Percentiles rank a stretch among this genome's conserved stretches.
Conservation (phyloP, 208 protist species). For the Leishmania aethiopica region DNA sequence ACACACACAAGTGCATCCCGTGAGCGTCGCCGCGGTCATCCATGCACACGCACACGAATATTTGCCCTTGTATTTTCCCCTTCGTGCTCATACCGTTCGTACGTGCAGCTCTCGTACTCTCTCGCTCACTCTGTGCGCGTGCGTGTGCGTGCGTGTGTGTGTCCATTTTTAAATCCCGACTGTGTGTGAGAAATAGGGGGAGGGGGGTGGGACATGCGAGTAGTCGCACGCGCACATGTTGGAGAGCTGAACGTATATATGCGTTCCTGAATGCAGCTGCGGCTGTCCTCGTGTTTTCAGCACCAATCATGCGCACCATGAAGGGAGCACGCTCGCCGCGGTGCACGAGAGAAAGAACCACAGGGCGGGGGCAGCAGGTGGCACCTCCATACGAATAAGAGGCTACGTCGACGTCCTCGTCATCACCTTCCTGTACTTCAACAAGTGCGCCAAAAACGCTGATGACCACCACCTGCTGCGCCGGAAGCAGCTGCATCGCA, state of each 20-base stretch:
- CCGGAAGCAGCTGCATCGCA: background rate
- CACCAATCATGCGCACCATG: background rate
- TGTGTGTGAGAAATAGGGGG: background rate
- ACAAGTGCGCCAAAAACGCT: background rate
- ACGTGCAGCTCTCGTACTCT: background rate
- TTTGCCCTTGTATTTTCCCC: conserved; percentile 27
- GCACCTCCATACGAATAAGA: background rate
- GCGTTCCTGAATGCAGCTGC: background rate
- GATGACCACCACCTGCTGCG: background rate
- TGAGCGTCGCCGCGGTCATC: background rate
- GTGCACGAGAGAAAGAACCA: background rate
- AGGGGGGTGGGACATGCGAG: background rate
- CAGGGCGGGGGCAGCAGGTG: background rate
- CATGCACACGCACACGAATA: conserved; percentile 46
- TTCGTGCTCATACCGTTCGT: conserved; percentile 17
- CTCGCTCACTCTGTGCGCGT: background rate
- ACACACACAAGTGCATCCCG: background rate
- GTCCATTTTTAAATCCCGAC: background rate
- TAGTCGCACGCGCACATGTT: background rate
- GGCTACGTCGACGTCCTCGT: background rate
- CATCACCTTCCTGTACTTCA: background rate
- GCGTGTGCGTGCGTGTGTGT: background rate
- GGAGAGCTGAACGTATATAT: background rate
- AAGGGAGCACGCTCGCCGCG: background rate
- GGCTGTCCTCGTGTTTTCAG: background rate